Conservation (phyloP, 192 early-diverging fungal genomes). For the Coemansia sp. region DNA sequence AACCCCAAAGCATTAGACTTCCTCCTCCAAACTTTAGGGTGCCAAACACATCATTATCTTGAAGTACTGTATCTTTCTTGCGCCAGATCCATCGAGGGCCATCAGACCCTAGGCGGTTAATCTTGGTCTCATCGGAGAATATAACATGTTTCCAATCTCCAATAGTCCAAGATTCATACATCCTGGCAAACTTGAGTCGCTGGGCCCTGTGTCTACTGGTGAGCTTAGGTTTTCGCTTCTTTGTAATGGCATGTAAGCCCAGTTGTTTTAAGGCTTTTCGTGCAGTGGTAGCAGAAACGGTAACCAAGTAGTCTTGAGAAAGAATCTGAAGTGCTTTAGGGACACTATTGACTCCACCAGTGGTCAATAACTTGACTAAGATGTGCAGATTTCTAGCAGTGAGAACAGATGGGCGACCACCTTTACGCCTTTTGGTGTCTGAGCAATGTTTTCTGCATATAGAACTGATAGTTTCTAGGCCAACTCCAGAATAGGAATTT, state of each 20-base stretch:
- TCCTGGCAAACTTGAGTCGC: conserved; percentile 11
- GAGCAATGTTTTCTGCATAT: background rate
- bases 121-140: conserved; percentile 45
- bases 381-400: background rate
- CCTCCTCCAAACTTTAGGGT: conserved; percentile 39
- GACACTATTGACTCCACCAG: background rate
- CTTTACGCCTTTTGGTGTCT: background rate
- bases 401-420: background rate
- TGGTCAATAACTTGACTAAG: background rate
- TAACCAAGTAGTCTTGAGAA: background rate
- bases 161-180: conserved; percentile 34
- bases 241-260: background rate
- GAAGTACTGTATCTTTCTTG: background rate
- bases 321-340: background rate
- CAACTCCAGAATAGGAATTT: background rate
- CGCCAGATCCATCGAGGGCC: conserved; percentile 25
- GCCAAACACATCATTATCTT: conserved; percentile 5
- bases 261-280: background rate
- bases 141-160: conserved; percentile 34
- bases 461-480: background rate
- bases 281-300: background rate
- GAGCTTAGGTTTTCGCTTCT: background rate
- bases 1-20: conserved; percentile 38
- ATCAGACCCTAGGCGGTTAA: conserved; percentile 44
- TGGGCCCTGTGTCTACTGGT: background rate